Evolutionary conservation across 1,284 basidiomycete species (phyloP), one percentile per base, ranked within the genome.

Genomic region (Kwoniella shivajii): DNA sequence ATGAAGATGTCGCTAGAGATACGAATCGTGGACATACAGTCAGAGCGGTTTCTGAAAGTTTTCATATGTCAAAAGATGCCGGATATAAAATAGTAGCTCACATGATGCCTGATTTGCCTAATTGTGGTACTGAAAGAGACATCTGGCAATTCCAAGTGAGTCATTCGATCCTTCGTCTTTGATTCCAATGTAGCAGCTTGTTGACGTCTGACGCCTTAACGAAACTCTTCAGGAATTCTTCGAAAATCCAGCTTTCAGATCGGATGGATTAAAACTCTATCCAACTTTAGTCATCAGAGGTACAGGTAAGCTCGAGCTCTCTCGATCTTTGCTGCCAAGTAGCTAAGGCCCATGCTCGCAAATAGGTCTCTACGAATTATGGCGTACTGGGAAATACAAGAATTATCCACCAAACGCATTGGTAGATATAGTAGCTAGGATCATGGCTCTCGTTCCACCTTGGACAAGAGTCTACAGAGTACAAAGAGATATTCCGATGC

Each of bases 391-490:
- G 24, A 84, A 91, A 69, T 99, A 99, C 81, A 98, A 96, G 80
- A 99, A 99, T 76, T 99, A 99, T 76, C 97, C 95, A 3, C 92
- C 96, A 3, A 98, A 98, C 70, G 92, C 97, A 26, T 82, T 99
- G 41, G 93, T 99, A 34, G 96, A 99, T 70, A 90, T 99, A 16
- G 90, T 99, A 6, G 96, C 96, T 36, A 82, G 95, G 42, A 96
- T 99, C 69, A 82, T 99, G 66, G 95, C 96, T 2, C 82, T 99
- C 3, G 93, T 99, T 0, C 96, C 96, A 1, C 96, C 96, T 14
- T 99, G 96, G 96, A 99, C 96, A 39, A 82, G 96, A 64, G 94
- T 99, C 20, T 99, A 99, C 77, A 89, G 96, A 18, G 96, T 99
- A 29, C 93, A 97, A 74, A 84, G 92, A 74, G 94, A 98, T 78